Conservation (phyloP, 495 filamentous ascomycete genomes). For the Cenococcum geophilum region DNA sequence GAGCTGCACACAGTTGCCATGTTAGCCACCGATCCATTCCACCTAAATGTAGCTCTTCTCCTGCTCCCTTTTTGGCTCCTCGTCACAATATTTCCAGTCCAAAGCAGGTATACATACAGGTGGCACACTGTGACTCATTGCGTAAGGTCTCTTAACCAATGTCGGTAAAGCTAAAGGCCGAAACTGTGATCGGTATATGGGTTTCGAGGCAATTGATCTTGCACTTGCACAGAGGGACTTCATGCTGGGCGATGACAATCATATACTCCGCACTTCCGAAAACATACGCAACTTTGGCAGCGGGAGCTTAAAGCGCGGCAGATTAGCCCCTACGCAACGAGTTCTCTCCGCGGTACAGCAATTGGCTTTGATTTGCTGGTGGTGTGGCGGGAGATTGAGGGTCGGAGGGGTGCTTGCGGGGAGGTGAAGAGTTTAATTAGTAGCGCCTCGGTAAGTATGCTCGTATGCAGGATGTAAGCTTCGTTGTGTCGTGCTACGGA, state of each 20-base stretch:
- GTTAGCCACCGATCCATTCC: background rate
- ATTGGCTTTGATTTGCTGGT: constrained; percentile 1
- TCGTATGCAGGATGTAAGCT: too few species aligned
- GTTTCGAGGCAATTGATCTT: constrained; percentile 19
- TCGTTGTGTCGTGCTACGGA: too few species aligned
- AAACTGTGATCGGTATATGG: constrained; percentile 30
- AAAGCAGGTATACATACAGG: constrained; percentile 18
- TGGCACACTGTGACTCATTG: constrained; percentile 36
- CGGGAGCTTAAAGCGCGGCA: background rate
- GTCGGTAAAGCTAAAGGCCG: constrained; percentile 27
- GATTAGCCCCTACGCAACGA: background rate
- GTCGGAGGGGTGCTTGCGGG: background rate
- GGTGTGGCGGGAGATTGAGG: background rate
- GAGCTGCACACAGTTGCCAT: constrained; percentile 22
- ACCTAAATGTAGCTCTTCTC: background rate
- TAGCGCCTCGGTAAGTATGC: too few species aligned
- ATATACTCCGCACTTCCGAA: background rate
- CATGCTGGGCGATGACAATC: constrained; percentile 10
- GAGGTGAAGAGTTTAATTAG: background rate
- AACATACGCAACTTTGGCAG: background rate
- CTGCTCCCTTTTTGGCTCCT: background rate
- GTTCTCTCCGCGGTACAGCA: background rate
- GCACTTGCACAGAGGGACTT: constrained; percentile 13
- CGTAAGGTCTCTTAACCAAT: constrained; percentile 31
- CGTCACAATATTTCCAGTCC: too few species aligned